phyloP scores from a whole-genome alignment of 768 basidiomycete genomes.

The Agrocybe praecox region DNA sequence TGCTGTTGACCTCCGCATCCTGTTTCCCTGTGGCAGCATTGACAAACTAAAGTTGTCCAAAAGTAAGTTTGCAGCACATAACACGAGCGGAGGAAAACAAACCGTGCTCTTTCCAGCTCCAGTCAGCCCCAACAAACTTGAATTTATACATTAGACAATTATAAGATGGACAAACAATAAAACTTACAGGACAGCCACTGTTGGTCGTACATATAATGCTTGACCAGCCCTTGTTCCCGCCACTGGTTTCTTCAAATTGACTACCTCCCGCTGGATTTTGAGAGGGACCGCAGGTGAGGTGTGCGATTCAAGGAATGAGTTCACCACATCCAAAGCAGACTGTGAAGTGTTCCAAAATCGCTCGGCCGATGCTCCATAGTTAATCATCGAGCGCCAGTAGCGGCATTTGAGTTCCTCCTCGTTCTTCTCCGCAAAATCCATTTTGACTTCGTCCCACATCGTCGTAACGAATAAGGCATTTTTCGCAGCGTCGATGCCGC shows the following conservation, averaged over 20 bases:
- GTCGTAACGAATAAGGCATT: constrained; percentile 53
- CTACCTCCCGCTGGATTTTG: background rate
- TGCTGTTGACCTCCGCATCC: background rate
- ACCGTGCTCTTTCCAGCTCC: constrained; percentile 2
- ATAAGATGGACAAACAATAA: too few species aligned
- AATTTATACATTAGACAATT: background rate
- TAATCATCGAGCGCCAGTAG: constrained; percentile 16
- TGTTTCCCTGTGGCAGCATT: background rate
- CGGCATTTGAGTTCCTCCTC: constrained; percentile 10
- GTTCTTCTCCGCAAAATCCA: constrained; percentile 6
- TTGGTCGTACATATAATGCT: background rate
- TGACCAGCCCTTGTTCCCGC: background rate
- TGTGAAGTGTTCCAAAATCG: background rate
- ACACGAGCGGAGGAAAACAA: background rate
- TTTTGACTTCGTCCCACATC: constrained; percentile 43
- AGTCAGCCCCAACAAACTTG: background rate
- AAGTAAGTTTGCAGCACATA: background rate
- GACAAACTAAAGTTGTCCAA: background rate
- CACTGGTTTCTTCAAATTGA: background rate
- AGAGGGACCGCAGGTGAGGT: background rate
- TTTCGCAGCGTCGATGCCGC: constrained; percentile 43
- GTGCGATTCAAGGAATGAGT: background rate
- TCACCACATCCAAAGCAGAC: background rate
- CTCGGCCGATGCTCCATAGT: background rate
- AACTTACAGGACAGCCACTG: background rate